Base-by-base conservation (phyloP, 495 filamentous ascomycete species). In the Lentithecium fluviatile region DNA sequence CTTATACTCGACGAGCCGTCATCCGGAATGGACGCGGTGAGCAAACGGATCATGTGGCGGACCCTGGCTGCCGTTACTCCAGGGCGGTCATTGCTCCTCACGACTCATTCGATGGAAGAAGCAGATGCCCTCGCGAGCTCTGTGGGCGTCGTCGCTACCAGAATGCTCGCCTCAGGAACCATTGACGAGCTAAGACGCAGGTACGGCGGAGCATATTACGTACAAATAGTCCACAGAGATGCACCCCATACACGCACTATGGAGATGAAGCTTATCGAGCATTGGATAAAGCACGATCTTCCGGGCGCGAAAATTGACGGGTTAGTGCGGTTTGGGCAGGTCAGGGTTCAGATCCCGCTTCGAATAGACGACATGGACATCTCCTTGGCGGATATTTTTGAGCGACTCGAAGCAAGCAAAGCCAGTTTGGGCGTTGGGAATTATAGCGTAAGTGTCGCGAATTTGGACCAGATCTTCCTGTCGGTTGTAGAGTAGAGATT, bases 21-120 rank as follows among this genome's bases (percentile, higher is more conserved):
- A 85, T 84, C 80, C 1, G 87, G 87, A 2, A 81, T 90, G 65
- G 87, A 90, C 63, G 87, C 87, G 0, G 85, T 84, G 0, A 81
- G 85, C 0, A 90, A 90, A 69, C 76, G 87, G 26, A 77, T 85
- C 59, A 89, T 90, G 87, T 90, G 87, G 87, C 32, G 37, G 15
- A 54, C 52, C 4, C 76, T 90, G 2, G 75, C 76, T 11, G 69
- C 78, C 0, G 79, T 88, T 24, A 81, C 79, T 0, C 73, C 75
- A 0, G 86, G 85, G 3, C 75, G 87, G 0, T 81, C 79, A 0
- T 76, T 90, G n/a, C 73, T 88, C 2, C 73, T 88, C 7, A 88
- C 85, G 2, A 66, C 62, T 1, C 62, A 66, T 34, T 55, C 38
- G 2, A 66, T 66, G 62, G 62, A 66, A 47, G 62, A 66, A 57